These are phyloP conservation scores for Pyrus betulifolia DNA, from an alignment of 306 rosid species.

Conservation along the genomic window DNA sequence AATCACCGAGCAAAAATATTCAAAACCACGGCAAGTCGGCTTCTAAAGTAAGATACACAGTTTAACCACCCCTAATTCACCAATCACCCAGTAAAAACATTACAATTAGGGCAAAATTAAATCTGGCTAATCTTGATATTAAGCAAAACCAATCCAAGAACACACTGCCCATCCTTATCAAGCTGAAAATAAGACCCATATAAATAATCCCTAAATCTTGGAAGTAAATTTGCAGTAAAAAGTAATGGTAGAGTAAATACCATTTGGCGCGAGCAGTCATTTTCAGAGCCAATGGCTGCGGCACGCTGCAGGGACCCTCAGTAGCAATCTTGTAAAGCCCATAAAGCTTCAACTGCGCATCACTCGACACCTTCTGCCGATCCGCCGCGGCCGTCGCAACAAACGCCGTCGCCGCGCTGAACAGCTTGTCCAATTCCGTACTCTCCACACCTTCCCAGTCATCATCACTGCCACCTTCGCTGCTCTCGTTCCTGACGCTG, in stretches of 20 bases:
- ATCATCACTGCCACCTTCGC: constrained; percentile 39
- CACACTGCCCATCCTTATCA: not conserved
- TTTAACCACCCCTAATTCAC: not conserved
- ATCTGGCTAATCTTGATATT: not conserved
- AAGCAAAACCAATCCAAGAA: not conserved
- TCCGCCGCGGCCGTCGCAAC: constrained; percentile 89
- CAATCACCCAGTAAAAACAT: not conserved
- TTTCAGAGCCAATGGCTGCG: constrained; percentile 88
- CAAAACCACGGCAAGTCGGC: not conserved
- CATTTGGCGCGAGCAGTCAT: constrained; percentile 96
- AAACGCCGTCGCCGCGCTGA: constrained; percentile 88
- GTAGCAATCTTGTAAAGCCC: constrained; percentile 94
- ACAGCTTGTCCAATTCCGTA: constrained; percentile 79
- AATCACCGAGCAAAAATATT: not conserved
- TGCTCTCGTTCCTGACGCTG: constrained; percentile 60
- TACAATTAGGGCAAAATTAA: not conserved
- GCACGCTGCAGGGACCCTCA: constrained; percentile 85
- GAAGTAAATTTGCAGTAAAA: not conserved
- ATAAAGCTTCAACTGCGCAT: constrained; percentile 73
- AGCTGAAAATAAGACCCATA: not conserved
- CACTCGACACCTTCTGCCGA: constrained; percentile 72
- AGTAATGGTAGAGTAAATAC: constrained; percentile 31
- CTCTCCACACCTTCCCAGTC: constrained; percentile 99
- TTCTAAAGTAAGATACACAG: not conserved
- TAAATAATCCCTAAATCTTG: not conserved